phyloP scores from a whole-genome alignment of 345 rosid species.

The Euphorbia lathyris region DNA sequence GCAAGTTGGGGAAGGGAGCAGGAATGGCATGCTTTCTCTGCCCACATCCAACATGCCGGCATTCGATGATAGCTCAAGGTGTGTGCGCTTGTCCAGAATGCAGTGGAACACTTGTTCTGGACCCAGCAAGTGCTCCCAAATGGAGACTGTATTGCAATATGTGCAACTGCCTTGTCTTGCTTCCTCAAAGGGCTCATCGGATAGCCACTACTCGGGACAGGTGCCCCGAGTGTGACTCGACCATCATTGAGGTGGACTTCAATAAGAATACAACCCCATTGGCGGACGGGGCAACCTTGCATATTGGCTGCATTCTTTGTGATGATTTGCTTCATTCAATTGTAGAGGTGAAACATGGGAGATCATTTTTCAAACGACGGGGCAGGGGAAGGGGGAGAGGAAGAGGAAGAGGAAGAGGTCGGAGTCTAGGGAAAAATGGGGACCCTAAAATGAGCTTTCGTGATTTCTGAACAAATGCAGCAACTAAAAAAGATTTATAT shows the following conservation, averaged over 20 bases:
- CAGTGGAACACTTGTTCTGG: constrained; percentile 79
- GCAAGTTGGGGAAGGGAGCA: constrained; percentile 60
- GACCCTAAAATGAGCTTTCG: constrained; percentile 70
- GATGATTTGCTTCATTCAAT: constrained; percentile 88
- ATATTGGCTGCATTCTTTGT: constrained; percentile 79
- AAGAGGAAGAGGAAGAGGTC: constrained; percentile 60
- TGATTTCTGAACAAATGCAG: constrained; percentile 33
- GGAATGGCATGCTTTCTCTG: constrained; percentile 98
- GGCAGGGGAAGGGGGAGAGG: constrained; percentile 50
- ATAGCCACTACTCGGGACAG: constrained; percentile 58
- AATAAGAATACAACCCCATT: constrained; percentile 89
- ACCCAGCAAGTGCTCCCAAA: constrained; percentile 85
- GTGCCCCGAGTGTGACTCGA: constrained; percentile 77
- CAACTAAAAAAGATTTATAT: not conserved
- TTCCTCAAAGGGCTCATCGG: constrained; percentile 92
- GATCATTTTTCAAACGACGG: constrained; percentile 51
- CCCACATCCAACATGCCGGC: constrained; percentile 84
- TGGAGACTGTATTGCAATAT: constrained; percentile 94
- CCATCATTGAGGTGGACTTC: constrained; percentile 81
- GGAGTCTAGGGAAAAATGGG: constrained; percentile 29
- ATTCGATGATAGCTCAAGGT: constrained; percentile 79
- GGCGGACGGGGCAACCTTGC: constrained; percentile 76
- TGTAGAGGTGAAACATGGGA: constrained; percentile 84
- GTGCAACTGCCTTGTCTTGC: constrained; percentile 87
- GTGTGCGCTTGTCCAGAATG: constrained; percentile 98